Evolutionary conservation across 345 rosid species (phyloP), one percentile per base, ranked within the genome.

Genomic region (Aquilaria yunnanensis): DNA sequence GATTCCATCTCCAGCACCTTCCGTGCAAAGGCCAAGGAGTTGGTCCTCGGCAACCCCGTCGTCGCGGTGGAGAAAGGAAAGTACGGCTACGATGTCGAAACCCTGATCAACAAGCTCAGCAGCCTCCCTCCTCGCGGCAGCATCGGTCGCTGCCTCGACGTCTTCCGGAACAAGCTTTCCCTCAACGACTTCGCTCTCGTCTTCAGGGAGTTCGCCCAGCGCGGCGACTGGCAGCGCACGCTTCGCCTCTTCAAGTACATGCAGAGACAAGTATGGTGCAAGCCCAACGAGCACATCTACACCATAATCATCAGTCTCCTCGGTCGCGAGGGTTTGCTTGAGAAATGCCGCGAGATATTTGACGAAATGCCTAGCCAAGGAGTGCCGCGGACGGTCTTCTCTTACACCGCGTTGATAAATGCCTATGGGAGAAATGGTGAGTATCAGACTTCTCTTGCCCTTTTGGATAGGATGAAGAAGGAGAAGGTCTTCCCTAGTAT

Each of bases 231-330:
- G 99, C 96, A 94, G 74, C 80, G 96, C 14, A 88, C 96, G 7
- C 92, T 94, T 47, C 82, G 95, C 11, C 83, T 94, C 32, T 94
- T 94, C 83, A 94, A 94, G 75, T 88, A 94, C 60, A 94, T 86
- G 95, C 97, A 94, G 74, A 83, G 99, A 11, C 97, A 90, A 78
- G 86, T 90, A 31, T 94, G 97, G 97, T 94, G 99, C 67, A 90
- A 94, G 72, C 99, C 99, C 0, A 88, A 82, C 68, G 99, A 90
- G 65, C 97, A 94, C n/a, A 86, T 94, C 51, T 88, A 88, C 75
- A 90, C 99, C 10, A 88, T 94, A 54, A 86, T 90, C 82, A 88
- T 94, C 67, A 90, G 90, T 6, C 71, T 94, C 59, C 70, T 94
- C 13, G 97, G 99, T 2, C 85, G 99, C 23, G 97, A 90, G 77